phyloP scores from a whole-genome alignment of 176 grass and related monocot genomes.

The Rhynchospora pubera region DNA sequence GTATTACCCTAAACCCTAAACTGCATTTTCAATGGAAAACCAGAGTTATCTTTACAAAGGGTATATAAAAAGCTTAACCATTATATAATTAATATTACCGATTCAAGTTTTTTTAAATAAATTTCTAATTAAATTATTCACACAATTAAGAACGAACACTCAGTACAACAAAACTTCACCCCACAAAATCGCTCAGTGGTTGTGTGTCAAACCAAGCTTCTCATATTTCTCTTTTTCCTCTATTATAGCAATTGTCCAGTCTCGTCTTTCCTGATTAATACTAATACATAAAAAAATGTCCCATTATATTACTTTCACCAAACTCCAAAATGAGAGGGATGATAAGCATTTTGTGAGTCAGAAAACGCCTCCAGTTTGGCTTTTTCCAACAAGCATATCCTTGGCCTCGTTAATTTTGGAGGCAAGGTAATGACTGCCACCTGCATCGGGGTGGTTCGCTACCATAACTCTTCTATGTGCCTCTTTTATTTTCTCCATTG shows the following conservation, averaged over 20 bases:
- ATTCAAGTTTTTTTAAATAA: too few species aligned
- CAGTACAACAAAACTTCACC: not conserved
- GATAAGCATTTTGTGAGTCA: not conserved
- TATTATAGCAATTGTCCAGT: not conserved
- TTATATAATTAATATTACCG: too few species aligned
- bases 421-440: constrained; percentile 89
- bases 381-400: constrained; percentile 59
- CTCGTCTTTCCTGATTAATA: not conserved
- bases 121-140: not conserved
- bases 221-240: not conserved
- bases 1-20: too few species aligned
- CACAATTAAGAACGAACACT: not conserved
- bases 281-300: not conserved
- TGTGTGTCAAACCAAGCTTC: not conserved
- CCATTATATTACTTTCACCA: not conserved
- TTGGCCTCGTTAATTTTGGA: constrained; percentile 90
- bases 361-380: constrained; percentile 29
- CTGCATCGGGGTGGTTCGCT: constrained; percentile 79
- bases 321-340: not conserved
- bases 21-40: not conserved
- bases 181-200: not conserved
- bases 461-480: constrained; percentile 88
- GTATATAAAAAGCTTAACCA: not conserved
- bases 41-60: not conserved
- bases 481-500: constrained; percentile 69